phyloP scores from a whole-genome alignment of 495 filamentous ascomycete genomes.

The Aspergillus diversus region DNA sequence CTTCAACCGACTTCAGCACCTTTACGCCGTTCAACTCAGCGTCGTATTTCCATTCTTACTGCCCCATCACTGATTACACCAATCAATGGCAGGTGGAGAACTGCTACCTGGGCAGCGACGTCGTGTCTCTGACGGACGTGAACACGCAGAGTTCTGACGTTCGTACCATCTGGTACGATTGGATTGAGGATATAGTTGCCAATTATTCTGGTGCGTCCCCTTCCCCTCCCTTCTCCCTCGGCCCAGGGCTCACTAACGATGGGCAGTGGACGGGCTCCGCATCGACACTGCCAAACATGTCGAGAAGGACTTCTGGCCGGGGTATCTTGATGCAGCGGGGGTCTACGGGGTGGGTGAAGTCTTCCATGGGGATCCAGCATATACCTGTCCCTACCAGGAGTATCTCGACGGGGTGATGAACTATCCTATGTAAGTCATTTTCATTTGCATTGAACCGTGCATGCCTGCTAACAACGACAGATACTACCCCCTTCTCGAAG shows the following conservation, averaged over 20 bases:
- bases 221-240: background rate
- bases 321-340: slow-evolving; percentile 64
- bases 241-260: background rate
- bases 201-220: slow-evolving; percentile 60
- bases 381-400: slow-evolving; percentile 67
- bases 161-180: slow-evolving; percentile 61
- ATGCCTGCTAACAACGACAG: slow-evolving; percentile 18
- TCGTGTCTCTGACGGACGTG: slow-evolving; percentile 67
- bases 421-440: slow-evolving; percentile 50
- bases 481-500: slow-evolving; percentile 61
- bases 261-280: slow-evolving; percentile 71
- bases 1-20: slow-evolving; percentile 60
- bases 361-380: slow-evolving; percentile 60
- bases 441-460: background rate
- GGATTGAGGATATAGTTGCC: slow-evolving; percentile 54
- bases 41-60: slow-evolving; percentile 69
- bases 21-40: slow-evolving; percentile 67
- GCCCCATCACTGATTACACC: slow-evolving; percentile 64
- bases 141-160: slow-evolving; percentile 63
- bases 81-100: slow-evolving; percentile 50
- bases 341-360: slow-evolving; percentile 76
- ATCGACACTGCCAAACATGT: slow-evolving; percentile 78
- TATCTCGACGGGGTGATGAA: slow-evolving; percentile 67
- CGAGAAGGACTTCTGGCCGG: slow-evolving; percentile 68
- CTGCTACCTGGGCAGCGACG: slow-evolving; percentile 69